Evolutionary conservation across 352 stramenopile species (phyloP).

Genomic region (Phytophthora uliginosa): DNA sequence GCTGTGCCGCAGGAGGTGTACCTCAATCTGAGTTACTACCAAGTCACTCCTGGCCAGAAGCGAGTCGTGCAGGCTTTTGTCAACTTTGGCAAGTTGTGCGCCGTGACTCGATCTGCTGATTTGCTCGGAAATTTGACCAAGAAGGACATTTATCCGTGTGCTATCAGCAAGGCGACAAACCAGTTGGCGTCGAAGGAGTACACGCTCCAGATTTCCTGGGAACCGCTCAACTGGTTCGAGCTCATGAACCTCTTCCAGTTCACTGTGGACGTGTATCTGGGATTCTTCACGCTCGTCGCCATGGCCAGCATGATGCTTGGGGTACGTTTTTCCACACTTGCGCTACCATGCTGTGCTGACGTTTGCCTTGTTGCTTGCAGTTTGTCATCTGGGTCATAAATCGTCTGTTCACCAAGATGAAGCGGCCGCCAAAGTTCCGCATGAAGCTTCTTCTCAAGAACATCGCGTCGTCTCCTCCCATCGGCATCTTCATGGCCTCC

Average conservation of each 20-base stretch:
- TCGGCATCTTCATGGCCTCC: conserved; percentile 80
- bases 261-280: conserved; percentile 93
- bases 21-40: conserved; percentile 86
- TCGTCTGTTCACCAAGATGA: conserved; percentile 96
- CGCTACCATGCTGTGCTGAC: background rate
- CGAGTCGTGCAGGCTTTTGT: conserved; percentile 69
- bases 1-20: conserved; percentile 78
- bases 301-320: conserved; percentile 90
- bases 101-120: conserved; percentile 64
- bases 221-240: conserved; percentile 94
- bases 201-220: conserved; percentile 90
- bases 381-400: conserved; percentile 96
- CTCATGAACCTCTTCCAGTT: conserved; percentile 98
- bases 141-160: conserved; percentile 71
- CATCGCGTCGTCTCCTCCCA: conserved; percentile 83
- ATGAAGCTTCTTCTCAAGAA: conserved; percentile 93
- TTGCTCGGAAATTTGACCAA: conserved; percentile 77
- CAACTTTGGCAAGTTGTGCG: conserved; percentile 84
- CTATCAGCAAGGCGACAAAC: conserved; percentile 74
- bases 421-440: conserved; percentile 95
- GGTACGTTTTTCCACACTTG: conserved; percentile 44
- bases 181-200: conserved; percentile 81
- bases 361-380: conserved; percentile 25
- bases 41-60: conserved; percentile 72
- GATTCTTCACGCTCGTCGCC: conserved; percentile 95